phyloP scores from a whole-genome alignment of 768 basidiomycete species.

The Lentinula raphanica region DNA sequence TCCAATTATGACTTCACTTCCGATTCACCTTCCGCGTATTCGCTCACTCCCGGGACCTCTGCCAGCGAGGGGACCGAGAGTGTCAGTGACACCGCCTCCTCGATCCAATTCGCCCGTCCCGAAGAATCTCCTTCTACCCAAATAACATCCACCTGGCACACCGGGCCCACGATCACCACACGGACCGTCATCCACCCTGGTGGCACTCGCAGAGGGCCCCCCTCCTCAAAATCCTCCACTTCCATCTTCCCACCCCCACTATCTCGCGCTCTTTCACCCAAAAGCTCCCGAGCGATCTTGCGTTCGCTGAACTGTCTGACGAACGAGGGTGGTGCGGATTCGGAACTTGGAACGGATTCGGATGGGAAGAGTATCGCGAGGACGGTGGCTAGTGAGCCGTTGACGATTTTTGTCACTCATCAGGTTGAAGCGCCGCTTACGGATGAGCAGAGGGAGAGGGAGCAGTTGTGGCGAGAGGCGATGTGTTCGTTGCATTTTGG shows the following conservation, averaged over 20 bases:
- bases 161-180: background rate
- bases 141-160: background rate
- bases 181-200: background rate
- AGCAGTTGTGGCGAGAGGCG: slow-evolving; percentile 4
- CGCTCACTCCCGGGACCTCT: background rate
- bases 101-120: background rate
- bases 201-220: background rate
- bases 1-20: background rate
- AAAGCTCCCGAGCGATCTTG: background rate
- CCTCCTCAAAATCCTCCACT: background rate
- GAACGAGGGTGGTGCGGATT: background rate
- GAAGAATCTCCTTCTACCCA: background rate
- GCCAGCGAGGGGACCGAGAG: background rate
- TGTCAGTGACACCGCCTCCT: background rate
- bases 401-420: slow-evolving; percentile 4
- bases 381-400: background rate
- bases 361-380: background rate
- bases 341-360: too few species aligned
- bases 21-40: background rate
- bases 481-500: slow-evolving; percentile 1
- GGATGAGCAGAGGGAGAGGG: background rate
- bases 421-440: background rate
- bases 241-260: background rate
- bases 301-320: background rate
- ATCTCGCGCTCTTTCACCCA: background rate